Evolutionary conservation across 1,139 yeast genomes (phyloP).

Genomic region (Saccharomyces pastorianus): DNA sequence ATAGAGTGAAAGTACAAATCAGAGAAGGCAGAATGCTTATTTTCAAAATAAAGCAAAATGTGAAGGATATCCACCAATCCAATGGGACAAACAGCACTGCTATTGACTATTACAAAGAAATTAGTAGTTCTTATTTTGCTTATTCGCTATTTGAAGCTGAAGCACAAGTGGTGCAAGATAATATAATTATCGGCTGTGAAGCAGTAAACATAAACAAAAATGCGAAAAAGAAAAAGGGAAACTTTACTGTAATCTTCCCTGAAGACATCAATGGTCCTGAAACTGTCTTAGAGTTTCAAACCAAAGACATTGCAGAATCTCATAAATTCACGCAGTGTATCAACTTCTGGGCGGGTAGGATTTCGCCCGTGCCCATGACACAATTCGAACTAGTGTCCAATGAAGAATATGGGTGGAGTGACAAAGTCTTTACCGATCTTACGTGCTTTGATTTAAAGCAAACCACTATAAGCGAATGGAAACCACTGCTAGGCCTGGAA

Average conservation of each 20-base stretch:
- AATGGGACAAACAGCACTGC: slow-evolving; percentile 23
- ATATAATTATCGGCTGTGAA: slow-evolving; percentile 17
- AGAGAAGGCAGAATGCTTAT: slow-evolving; percentile 25
- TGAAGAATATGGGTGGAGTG: slow-evolving; percentile 77
- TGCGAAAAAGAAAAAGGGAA: slow-evolving; percentile 26
- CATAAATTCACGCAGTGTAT: slow-evolving; percentile 66
- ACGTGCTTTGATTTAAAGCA: slow-evolving; percentile 29
- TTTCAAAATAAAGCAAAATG: slow-evolving; percentile 8
- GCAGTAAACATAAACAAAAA: too few species aligned
- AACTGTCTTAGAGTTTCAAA: slow-evolving; percentile 22
- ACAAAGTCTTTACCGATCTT: slow-evolving; percentile 13
- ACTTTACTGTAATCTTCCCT: slow-evolving; percentile 32
- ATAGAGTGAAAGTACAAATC: slow-evolving; percentile 17
- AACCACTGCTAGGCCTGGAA: slow-evolving; percentile 25
- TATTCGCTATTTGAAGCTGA: slow-evolving; percentile 20
- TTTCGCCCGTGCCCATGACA: slow-evolving; percentile 62
- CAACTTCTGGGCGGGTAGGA: slow-evolving; percentile 85
- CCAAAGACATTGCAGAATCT: slow-evolving; percentile 65
- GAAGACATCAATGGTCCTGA: slow-evolving; percentile 29
- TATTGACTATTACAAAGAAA: slow-evolving; percentile 29
- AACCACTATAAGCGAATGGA: slow-evolving; percentile 26
- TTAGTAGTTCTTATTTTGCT: slow-evolving; percentile 14
- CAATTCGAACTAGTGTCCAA: slow-evolving; percentile 54
- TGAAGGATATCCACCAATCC: background rate
- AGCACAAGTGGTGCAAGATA: slow-evolving; percentile 23